phyloP scores from a whole-genome alignment of 805 yeast species.

The Saturnispora bothae region DNA sequence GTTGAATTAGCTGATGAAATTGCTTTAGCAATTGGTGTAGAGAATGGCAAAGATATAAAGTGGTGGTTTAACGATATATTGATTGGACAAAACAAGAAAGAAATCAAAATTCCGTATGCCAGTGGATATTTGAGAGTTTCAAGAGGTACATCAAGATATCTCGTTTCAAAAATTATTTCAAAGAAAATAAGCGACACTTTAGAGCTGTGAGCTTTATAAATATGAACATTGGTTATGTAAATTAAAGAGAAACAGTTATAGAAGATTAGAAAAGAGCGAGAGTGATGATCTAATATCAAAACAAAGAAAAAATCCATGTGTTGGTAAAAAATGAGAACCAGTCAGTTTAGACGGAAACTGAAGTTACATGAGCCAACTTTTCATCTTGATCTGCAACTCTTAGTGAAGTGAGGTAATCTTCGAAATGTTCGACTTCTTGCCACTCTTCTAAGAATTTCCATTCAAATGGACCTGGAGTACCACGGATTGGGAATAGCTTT shows the following conservation, averaged over 20 bases:
- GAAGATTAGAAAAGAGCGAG: not conserved
- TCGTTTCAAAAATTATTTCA: not conserved
- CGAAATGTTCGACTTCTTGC: conserved; percentile 56
- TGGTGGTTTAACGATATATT: conserved; percentile 6
- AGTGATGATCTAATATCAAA: too few species aligned
- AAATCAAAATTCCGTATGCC: not conserved
- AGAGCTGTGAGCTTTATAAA: too few species aligned
- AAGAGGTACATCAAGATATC: not conserved
- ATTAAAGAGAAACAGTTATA: not conserved
- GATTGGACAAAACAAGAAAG: not conserved
- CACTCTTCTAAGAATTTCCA: conserved; percentile 55
- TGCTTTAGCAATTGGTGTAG: not conserved
- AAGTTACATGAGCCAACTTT: not conserved
- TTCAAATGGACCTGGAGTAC: conserved; percentile 36
- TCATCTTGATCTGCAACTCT: conserved; percentile 1
- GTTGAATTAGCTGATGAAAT: not conserved
- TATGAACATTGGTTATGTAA: too few species aligned
- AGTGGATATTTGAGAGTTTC: conserved; percentile 5
- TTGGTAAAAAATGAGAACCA: not conserved
- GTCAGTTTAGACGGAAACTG: not conserved
- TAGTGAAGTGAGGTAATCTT: conserved; percentile 21
- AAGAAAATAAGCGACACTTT: too few species aligned
- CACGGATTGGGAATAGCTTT: conserved; percentile 38
- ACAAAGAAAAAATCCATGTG: too few species aligned
- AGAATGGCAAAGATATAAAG: not conserved